A percentile compares a stretch with the other conserved stretches of the same genome.
These are phyloP conservation scores for Aquanectria penicillioides DNA, from an alignment of 2,329 filamentous ascomycete species.

Conservation along the genomic window DNA sequence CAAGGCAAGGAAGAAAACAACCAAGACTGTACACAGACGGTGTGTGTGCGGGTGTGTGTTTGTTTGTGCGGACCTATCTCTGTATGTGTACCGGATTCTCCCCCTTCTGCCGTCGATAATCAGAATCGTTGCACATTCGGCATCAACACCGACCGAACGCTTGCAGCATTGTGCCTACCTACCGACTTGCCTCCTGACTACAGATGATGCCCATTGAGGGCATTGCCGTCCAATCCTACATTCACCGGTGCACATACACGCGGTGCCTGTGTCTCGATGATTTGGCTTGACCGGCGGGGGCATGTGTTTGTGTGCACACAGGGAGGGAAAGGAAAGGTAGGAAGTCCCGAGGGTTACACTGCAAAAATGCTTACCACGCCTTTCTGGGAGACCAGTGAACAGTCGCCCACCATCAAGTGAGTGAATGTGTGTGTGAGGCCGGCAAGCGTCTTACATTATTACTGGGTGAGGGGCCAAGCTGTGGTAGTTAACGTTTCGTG, in stretches of 20 bases:
- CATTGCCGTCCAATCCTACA: not conserved
- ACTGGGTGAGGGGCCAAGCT: conserved; percentile 4
- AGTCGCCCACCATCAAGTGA: no score
- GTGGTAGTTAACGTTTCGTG: not conserved
- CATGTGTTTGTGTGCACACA: conserved; percentile 4
- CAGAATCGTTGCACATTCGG: conserved; percentile 8
- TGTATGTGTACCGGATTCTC: no score
- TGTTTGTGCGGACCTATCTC: no score
- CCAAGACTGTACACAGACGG: no score
- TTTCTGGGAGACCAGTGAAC: not conserved
- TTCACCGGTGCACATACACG: conserved; percentile 5
- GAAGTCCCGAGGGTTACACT: conserved; percentile 14
- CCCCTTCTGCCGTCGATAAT: not conserved
- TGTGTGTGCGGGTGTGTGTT: not conserved
- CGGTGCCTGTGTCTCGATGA: not conserved
- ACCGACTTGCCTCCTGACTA: no score
- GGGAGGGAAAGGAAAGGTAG: not conserved
- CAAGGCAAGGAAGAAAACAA: conserved; percentile 1
- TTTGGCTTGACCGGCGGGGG: not conserved
- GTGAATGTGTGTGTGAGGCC: conserved; percentile 6
- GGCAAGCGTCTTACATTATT: conserved; percentile 1
- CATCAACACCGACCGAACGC: conserved; percentile 8
- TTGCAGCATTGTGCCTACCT: conserved; percentile 11
- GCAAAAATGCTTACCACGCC: not conserved
- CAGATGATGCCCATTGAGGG: conserved; percentile 1